Evolutionary conservation across 31 red algal genomes (phyloP).

Genomic region (Porphyra umbilicalis): DNA sequence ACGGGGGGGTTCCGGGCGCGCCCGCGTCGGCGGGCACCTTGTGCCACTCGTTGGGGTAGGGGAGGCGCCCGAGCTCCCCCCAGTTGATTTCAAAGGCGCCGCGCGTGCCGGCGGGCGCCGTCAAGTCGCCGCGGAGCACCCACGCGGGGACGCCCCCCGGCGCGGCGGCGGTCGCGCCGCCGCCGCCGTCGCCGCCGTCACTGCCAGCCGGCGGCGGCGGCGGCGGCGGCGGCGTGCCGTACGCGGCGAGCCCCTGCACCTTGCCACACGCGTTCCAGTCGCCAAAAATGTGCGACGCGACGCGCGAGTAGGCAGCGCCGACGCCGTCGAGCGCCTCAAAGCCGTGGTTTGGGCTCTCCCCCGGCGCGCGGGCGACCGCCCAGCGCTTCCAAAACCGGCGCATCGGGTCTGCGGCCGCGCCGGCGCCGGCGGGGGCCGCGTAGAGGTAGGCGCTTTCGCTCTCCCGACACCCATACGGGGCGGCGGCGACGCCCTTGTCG

Average conservation of each 20-base stretch:
- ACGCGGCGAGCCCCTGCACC: slow-evolving; percentile 18
- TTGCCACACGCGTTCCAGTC: slow-evolving; percentile 97
- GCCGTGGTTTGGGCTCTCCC: slow-evolving; percentile 76
- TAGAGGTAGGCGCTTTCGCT: slow-evolving; percentile 59
- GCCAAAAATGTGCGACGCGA: slow-evolving; percentile 75
- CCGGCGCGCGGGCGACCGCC: slow-evolving; percentile 56
- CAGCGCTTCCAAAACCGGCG: slow-evolving; percentile 68
- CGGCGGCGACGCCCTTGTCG: neutral
- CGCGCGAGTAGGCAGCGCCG: slow-evolving; percentile 77
- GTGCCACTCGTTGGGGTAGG: slow-evolving; percentile 18
- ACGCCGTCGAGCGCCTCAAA: slow-evolving; percentile 93
- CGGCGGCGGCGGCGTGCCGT: neutral
- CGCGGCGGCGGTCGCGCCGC: neutral
- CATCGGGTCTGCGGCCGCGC: slow-evolving; percentile 25
- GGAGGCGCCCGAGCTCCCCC: slow-evolving; percentile 25
- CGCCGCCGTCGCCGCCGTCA: too few species aligned
- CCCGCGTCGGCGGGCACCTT: neutral
- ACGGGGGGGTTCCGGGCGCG: neutral
- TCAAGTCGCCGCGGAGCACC: neutral
- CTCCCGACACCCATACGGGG: slow-evolving; percentile 25
- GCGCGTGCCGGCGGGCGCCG: neutral
- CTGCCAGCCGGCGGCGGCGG: too few species aligned
- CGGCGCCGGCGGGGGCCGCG: slow-evolving; percentile 31
- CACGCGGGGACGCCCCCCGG: neutral
- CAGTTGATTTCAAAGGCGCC: slow-evolving; percentile 38